These are phyloP conservation scores for Ophiocordyceps australis DNA, from an alignment of 2,329 filamentous ascomycete species.

Conservation along the genomic window DNA sequence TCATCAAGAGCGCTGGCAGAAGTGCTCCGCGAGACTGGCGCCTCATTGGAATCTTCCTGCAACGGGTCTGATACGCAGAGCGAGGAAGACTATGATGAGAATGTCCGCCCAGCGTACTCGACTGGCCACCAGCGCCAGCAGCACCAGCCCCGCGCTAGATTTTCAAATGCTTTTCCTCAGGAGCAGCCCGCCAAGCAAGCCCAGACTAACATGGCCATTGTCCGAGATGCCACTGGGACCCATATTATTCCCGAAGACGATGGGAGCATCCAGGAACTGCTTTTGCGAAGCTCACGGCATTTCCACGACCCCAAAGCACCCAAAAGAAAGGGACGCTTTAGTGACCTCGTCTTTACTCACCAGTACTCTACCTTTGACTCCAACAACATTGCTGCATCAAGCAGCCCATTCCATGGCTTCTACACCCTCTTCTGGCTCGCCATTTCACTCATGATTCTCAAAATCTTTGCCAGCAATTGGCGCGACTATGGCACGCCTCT, in stretches of 20 bases:
- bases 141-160: neutral
- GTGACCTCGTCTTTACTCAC: slow-evolving; percentile 47
- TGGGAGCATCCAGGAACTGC: slow-evolving; percentile 9
- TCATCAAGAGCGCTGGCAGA: slow-evolving; percentile 11
- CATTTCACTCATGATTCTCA: slow-evolving; percentile 46
- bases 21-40: slow-evolving; percentile 9
- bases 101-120: slow-evolving; percentile 9
- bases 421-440: slow-evolving; percentile 65
- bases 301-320: slow-evolving; percentile 5
- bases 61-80: slow-evolving; percentile 20
- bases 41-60: slow-evolving; percentile 5
- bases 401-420: slow-evolving; percentile 62
- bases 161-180: too few relatives aligned
- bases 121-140: slow-evolving; percentile 2
- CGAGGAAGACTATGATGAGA: slow-evolving; percentile 26
- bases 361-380: slow-evolving; percentile 61
- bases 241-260: slow-evolving; percentile 12
- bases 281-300: slow-evolving; percentile 8
- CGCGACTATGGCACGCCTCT: slow-evolving; percentile 47
- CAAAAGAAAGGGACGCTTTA: slow-evolving; percentile 12
- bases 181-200: neutral
- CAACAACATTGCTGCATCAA: slow-evolving; percentile 43
- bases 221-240: slow-evolving; percentile 8
- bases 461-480: slow-evolving; percentile 52
- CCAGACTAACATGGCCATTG: slow-evolving; percentile 2